phyloP scores from a whole-genome alignment of 176 grass and related monocot species.

The Oryza officinalis region DNA sequence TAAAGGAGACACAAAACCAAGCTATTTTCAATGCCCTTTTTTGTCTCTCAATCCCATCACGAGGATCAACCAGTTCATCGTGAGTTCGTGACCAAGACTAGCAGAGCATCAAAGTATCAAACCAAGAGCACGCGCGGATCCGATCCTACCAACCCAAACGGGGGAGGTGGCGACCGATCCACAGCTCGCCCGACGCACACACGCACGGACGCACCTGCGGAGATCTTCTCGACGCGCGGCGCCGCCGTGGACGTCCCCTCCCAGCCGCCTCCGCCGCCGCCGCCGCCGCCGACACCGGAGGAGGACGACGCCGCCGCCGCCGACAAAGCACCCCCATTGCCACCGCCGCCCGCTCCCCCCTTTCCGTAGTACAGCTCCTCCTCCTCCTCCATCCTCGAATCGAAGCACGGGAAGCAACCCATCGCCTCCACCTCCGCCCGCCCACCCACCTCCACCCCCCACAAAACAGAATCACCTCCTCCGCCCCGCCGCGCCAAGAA shows the following conservation, averaged over 20 bases:
- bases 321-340: background rate
- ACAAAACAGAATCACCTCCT: background rate
- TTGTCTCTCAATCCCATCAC: conserved; percentile 15
- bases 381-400: conserved; percentile 41
- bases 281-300: background rate
- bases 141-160: conserved; percentile 35
- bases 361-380: conserved; percentile 31
- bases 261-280: conserved; percentile 27
- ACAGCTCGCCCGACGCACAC: background rate
- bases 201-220: conserved; percentile 40
- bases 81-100: background rate
- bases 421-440: conserved; percentile 27
- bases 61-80: conserved; percentile 21
- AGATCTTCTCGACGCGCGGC: conserved; percentile 36
- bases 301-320: conserved; percentile 38
- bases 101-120: background rate
- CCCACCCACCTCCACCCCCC: background rate
- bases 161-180: background rate
- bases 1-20: background rate
- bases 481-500: background rate
- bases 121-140: conserved; percentile 30
- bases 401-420: conserved; percentile 93
- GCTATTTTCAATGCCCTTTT: background rate
- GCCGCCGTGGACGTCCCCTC: conserved; percentile 41
- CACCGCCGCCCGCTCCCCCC: conserved; percentile 5